phyloP scores from a whole-genome alignment of 1,139 yeast species.

The Williopsis jadinii region DNA sequence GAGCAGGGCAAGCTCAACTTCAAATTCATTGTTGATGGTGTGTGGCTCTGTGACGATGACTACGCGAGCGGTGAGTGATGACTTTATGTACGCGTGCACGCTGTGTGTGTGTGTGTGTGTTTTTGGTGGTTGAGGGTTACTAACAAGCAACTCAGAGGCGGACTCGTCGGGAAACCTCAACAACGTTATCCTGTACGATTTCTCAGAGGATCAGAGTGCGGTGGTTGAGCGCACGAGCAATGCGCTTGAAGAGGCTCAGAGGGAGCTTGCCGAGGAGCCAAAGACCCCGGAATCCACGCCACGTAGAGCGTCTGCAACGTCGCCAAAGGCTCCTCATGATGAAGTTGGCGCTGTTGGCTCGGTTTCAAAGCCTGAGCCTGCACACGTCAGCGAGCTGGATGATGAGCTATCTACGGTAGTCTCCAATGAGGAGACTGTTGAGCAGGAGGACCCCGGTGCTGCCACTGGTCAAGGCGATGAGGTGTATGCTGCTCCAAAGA shows the following conservation, averaged over 20 bases:
- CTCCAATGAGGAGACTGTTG: no score
- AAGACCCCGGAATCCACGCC: slow-evolving; percentile 19
- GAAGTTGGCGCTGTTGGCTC: no score
- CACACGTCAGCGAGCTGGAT: no score
- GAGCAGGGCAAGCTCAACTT: slow-evolving; percentile 15
- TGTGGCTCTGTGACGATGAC: slow-evolving; percentile 16
- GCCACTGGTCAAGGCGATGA: no score
- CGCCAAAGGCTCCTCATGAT: not conserved
- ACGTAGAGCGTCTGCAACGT: slow-evolving; percentile 1
- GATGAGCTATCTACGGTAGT: no score
- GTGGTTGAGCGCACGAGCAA: not conserved
- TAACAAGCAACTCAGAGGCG: slow-evolving; percentile 10
- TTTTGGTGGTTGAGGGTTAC: not conserved
- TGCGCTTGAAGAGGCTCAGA: slow-evolving; percentile 1
- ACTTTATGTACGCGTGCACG: no score
- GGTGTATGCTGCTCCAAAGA: no score
- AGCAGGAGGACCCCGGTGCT: no score
- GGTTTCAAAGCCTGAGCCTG: no score
- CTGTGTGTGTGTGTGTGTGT: not conserved
- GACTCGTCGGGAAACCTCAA: slow-evolving; percentile 20
- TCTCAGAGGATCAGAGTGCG: slow-evolving; percentile 1
- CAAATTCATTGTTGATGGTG: slow-evolving; percentile 19
- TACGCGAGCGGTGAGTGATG: slow-evolving; percentile 18
- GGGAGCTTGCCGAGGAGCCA: slow-evolving; percentile 9
- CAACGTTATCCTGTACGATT: slow-evolving; percentile 18